Base-by-base conservation (phyloP, 1,139 yeast species). In the Lodderomyces orthopsilosis region DNA sequence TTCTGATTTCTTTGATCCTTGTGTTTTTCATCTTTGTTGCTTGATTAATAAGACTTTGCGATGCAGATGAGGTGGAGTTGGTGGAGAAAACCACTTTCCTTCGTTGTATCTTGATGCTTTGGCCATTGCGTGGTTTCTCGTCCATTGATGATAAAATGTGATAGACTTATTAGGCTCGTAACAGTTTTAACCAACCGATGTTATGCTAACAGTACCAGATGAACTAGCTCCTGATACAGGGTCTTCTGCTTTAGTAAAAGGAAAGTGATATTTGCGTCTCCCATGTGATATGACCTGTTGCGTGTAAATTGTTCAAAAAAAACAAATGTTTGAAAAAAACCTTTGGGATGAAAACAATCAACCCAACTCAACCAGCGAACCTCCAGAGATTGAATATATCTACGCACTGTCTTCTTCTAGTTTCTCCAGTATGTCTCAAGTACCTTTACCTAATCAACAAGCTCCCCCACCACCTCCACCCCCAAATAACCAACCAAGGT, bases 1-100 rank as follows among this genome's bases (percentile, higher is more conserved):
- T 65, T 35, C 57, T 56, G 49, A 67, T 65, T 40, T 62, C 58
- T 33, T 58, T 55, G 26, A 59, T 56, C 36, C 53, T 53, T 8
- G 49, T 44, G 23, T 44, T 43, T 32, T 42, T 49, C 42, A 50
- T 26, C 26, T 49, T 48, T 4, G 42, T 39, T 15, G 53, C 53
- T 36, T 50, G 53, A 15, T 42, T 46, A 40, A 45, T 45, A 30
- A 48, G 30, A 33, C 46, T 44, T 35, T 42, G 41, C 46, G 52
- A 37, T 13, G 44, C 28, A 14, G 43, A 40, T 14, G 41, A 19
- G 10, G 41, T 35, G 12, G 23, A 18, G 17, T 14, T 17, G n/a
- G 32, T 35, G 22, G 26, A 37, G 13, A 43, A 23, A 13, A 38
- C 48, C 7, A 52, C 55, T 40, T 51, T 57, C 35, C 65, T 44